A percentile compares a stretch with the other conserved stretches of the same genome.
Evolutionary conservation across 495 filamentous ascomycete genomes (phyloP).

Genomic region (Penicillium maclennaniae): DNA sequence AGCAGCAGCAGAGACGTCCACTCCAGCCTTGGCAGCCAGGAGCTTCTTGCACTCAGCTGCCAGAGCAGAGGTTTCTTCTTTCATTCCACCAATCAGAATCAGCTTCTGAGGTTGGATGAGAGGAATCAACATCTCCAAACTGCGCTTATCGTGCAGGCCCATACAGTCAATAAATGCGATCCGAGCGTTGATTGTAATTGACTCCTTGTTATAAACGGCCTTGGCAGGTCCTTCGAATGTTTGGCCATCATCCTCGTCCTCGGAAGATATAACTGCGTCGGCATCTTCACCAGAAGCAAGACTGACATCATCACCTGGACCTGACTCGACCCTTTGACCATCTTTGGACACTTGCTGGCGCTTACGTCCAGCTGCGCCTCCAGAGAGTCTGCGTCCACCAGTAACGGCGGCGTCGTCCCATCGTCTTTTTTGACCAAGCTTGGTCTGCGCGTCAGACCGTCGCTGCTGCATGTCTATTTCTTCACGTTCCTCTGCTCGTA

Average conservation of each 20-base stretch:
- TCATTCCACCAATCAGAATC: constrained; percentile 77
- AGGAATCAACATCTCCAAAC: constrained; percentile 89
- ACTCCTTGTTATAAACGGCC: constrained; percentile 56
- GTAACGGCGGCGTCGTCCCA: constrained; percentile 68
- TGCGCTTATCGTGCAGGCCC: constrained; percentile 88
- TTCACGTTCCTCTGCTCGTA: constrained; percentile 89
- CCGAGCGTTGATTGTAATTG: constrained; percentile 62
- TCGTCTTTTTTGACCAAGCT: constrained; percentile 87
- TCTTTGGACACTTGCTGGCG: constrained; percentile 41
- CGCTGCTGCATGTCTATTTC: constrained; percentile 63
- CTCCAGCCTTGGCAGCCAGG: constrained; percentile 51
- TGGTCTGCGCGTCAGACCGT: constrained; percentile 53
- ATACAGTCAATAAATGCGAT: constrained; percentile 88
- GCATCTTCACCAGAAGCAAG: constrained; percentile 41
- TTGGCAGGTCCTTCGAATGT: constrained; percentile 68
- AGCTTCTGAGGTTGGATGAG: constrained; percentile 91
- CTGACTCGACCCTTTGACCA: constrained; percentile 42
- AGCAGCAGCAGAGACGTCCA: constrained; percentile 26
- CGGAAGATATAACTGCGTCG: constrained; percentile 46
- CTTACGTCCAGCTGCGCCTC: constrained; percentile 35
- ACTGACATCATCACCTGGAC: constrained; percentile 37
- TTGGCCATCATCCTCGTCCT: constrained; percentile 45
- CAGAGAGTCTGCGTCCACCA: constrained; percentile 34
- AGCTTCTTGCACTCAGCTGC: constrained; percentile 79
- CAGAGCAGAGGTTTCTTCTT: constrained; percentile 69